These are phyloP conservation scores for Kalmusia sp. DNA, from an alignment of 2,329 filamentous ascomycete species.

Conservation along the genomic window DNA sequence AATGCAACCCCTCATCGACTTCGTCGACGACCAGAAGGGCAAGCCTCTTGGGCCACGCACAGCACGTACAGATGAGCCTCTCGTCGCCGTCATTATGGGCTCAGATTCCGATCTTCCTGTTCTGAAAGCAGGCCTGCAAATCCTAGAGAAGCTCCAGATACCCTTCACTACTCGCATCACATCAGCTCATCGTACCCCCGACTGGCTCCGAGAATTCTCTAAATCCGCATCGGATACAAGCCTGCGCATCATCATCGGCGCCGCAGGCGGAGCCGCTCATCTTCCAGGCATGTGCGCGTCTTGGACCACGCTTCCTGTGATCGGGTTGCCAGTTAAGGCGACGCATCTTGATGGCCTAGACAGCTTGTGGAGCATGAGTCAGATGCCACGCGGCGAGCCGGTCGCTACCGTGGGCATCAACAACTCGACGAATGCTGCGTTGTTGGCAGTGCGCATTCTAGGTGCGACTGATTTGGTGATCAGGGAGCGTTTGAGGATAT, in stretches of 20 bases:
- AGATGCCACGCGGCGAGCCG: conserved; percentile 58
- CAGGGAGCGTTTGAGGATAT: conserved; percentile 64
- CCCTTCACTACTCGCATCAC: conserved; percentile 78
- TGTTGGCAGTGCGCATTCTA: conserved; percentile 55
- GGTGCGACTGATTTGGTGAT: conserved; percentile 60
- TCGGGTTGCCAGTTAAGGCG: conserved; percentile 59
- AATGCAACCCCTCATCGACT: conserved; percentile 72
- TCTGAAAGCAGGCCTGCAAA: conserved; percentile 69
- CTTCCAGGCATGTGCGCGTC: conserved; percentile 60
- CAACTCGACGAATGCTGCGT: conserved; percentile 54
- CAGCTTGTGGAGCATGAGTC: conserved; percentile 58
- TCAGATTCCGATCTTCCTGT: conserved; percentile 79
- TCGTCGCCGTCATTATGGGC: conserved; percentile 83
- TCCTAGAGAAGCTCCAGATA: conserved; percentile 74
- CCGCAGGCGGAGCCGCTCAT: conserved; percentile 59
- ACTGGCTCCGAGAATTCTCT: conserved; percentile 55
- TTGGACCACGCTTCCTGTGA: conserved; percentile 58
- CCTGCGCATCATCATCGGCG: conserved; percentile 57
- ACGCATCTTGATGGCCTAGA: conserved; percentile 59
- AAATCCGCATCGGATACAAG: conserved; percentile 45
- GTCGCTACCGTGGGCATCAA: conserved; percentile 55
- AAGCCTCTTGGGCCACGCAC: conserved; percentile 34
- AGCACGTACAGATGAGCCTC: conserved; percentile 48
- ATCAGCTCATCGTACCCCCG: conserved; percentile 67
- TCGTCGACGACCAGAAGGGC: conserved; percentile 64